Evolutionary conservation across 2,329 filamentous ascomycete species (phyloP).

Genomic region (Cadophora sp.): DNA sequence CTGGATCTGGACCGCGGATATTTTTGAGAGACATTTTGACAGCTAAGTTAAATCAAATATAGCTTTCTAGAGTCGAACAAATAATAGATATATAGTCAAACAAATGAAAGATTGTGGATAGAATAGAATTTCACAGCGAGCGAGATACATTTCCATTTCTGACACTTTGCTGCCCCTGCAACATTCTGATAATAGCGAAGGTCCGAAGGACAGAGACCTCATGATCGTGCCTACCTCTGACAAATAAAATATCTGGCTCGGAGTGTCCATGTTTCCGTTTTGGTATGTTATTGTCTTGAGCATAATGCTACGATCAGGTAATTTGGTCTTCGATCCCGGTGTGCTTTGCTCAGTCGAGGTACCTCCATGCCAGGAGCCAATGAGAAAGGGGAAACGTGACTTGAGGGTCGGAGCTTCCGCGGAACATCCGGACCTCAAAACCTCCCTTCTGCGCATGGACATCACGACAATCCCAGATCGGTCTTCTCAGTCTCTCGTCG

Average conservation of each 20-base stretch:
- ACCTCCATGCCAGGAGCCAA: background rate
- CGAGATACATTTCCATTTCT: background rate
- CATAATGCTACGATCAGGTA: background rate
- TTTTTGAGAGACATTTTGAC: constrained; percentile 11
- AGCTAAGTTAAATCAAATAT: too few species aligned
- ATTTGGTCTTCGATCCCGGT: background rate
- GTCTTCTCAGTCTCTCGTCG: background rate
- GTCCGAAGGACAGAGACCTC: background rate
- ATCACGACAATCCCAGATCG: background rate
- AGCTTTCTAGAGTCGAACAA: too few species aligned
- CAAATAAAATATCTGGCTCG: background rate
- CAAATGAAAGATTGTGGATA: background rate
- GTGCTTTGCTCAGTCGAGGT: background rate
- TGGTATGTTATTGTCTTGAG: background rate
- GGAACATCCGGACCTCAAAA: background rate
- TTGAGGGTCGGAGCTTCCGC: background rate
- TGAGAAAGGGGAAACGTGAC: background rate
- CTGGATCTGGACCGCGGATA: background rate
- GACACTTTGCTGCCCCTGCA: background rate
- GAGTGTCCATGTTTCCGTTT: background rate
- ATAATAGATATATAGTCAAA: background rate
- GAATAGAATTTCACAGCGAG: background rate
- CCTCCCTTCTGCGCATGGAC: background rate
- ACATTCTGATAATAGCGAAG: background rate
- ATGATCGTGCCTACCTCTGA: background rate